phyloP scores from a whole-genome alignment of 805 yeast genomes.

The Saccharomycopsis schoenii region DNA sequence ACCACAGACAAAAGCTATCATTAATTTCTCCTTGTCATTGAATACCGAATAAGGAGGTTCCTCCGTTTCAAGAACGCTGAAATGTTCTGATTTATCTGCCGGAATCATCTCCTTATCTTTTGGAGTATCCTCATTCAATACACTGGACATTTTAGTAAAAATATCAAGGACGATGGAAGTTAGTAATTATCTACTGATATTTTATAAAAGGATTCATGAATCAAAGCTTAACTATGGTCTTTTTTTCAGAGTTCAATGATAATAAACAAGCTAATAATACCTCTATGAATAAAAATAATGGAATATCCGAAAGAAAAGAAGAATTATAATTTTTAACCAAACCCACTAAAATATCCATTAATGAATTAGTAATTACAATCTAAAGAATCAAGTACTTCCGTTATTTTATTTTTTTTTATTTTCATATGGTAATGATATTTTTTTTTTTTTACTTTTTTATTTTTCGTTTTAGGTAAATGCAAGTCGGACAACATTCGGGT shows the following conservation, averaged over 20 bases:
- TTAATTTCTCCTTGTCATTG: constrained; percentile 3
- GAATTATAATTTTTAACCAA: background rate
- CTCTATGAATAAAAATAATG: background rate
- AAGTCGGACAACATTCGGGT: background rate
- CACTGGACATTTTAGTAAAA: background rate
- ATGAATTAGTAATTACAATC: no score
- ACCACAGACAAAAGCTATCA: constrained; percentile 13
- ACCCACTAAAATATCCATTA: no score
- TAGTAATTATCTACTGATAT: no score
- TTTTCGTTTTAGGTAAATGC: background rate
- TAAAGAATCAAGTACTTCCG: no score
- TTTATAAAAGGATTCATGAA: no score
- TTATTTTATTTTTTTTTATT: no score
- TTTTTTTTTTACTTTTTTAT: background rate
- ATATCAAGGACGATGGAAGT: background rate
- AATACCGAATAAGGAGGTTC: constrained; percentile 13
- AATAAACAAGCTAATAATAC: background rate
- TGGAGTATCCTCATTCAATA: background rate
- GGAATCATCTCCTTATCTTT: background rate
- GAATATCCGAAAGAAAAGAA: background rate
- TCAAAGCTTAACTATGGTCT: no score
- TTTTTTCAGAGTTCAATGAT: no score
- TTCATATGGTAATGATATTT: no score
- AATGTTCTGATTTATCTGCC: background rate
- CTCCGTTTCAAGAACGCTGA: background rate